Evolutionary conservation across 768 basidiomycete species (phyloP).

Genomic region (Coprinopsis sp.): DNA sequence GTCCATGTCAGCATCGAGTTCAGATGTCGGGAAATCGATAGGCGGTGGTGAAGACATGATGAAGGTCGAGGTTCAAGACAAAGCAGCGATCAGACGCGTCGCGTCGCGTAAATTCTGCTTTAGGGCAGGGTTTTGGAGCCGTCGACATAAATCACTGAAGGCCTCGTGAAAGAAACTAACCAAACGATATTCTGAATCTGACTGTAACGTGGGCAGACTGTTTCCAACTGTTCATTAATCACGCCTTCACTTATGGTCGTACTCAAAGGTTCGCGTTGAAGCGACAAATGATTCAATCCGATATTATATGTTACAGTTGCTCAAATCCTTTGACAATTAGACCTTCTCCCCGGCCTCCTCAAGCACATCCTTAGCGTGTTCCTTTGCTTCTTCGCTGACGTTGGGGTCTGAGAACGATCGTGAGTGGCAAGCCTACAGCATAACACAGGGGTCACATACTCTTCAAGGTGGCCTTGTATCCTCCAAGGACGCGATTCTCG

Average conservation of each 20-base stretch:
- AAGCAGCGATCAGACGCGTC: constrained; percentile 34
- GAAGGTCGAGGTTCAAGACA: constrained; percentile 7
- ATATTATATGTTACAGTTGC: neutral
- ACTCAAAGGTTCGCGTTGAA: too few relatives aligned
- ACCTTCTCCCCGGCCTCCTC: constrained; percentile 4
- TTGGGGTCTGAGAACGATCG: constrained; percentile 8
- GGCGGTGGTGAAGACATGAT: constrained; percentile 63
- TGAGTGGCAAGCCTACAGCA: neutral
- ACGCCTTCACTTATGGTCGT: too few relatives aligned
- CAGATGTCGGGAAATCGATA: constrained; percentile 62
- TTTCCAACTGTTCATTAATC: too few relatives aligned
- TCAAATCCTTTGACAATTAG: neutral
- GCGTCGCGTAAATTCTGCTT: constrained; percentile 46
- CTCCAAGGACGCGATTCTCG: constrained; percentile 20
- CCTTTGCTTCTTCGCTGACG: constrained; percentile 14
- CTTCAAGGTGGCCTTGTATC: constrained; percentile 26
- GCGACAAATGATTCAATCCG: neutral
- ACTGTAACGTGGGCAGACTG: too few relatives aligned
- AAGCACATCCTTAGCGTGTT: constrained; percentile 10
- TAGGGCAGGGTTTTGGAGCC: constrained; percentile 5
- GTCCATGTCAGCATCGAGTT: constrained; percentile 54
- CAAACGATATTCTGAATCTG: too few relatives aligned
- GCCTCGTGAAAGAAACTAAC: too few relatives aligned
- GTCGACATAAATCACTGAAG: neutral
- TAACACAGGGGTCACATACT: constrained; percentile 14